phyloP scores from a whole-genome alignment of 257 asterid species.

The Solanum lycopersicoides region DNA sequence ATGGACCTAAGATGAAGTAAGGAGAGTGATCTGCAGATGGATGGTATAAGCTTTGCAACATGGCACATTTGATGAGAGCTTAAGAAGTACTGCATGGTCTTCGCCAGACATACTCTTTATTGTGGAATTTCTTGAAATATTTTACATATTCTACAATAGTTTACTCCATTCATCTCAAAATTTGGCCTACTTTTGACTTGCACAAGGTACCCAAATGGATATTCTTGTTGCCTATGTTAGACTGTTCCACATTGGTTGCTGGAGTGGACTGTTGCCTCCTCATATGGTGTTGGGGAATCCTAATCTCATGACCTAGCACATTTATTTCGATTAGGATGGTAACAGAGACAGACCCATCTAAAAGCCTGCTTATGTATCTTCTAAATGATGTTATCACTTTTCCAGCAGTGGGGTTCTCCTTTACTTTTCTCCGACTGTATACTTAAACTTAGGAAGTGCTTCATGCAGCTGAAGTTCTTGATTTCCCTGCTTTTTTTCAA shows the following conservation, averaged over 20 bases:
- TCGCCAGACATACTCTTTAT: background rate
- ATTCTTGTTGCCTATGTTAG: background rate
- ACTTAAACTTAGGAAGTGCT: background rate
- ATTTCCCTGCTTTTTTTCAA: background rate
- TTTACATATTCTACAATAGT: background rate
- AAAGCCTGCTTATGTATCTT: background rate
- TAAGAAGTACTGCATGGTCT: background rate
- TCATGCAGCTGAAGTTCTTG: background rate
- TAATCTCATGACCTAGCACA: background rate
- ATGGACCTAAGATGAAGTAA: background rate
- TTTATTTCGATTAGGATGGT: background rate
- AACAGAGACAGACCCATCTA: background rate
- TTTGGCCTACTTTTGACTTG: background rate
- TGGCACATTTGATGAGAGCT: background rate
- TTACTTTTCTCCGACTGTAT: background rate
- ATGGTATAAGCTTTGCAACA: background rate
- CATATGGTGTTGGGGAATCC: background rate
- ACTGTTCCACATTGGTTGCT: background rate
- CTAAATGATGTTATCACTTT: background rate
- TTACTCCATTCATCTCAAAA: background rate
- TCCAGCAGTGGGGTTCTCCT: background rate
- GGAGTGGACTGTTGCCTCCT: background rate
- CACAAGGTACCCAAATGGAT: background rate
- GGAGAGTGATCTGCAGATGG: background rate
- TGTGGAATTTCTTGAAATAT: background rate